phyloP scores from a whole-genome alignment of 345 rosid species.

The Salix suchowensis region DNA sequence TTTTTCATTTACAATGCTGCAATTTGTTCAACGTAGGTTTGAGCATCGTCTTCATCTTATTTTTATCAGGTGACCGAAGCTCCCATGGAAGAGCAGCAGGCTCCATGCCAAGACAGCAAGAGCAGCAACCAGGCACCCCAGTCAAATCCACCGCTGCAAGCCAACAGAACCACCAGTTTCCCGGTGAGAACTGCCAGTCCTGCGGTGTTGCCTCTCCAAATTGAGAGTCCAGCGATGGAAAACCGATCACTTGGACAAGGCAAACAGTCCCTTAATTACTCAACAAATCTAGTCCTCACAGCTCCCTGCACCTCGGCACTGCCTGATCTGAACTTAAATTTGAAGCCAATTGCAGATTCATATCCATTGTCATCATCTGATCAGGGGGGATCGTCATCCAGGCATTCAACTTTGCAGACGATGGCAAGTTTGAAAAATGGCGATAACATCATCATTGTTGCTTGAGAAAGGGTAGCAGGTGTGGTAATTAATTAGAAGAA shows the following conservation, averaged over 20 bases:
- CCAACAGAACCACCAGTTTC: slow-evolving; percentile 22
- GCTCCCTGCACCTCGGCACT: slow-evolving; percentile 19
- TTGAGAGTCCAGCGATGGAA: slow-evolving; percentile 32
- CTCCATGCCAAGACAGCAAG: slow-evolving; percentile 31
- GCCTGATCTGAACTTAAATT: slow-evolving; percentile 38
- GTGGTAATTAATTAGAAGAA: slow-evolving; percentile 28
- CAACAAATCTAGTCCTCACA: slow-evolving; percentile 23
- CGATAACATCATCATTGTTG: slow-evolving; percentile 64
- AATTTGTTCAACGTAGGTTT: neutral
- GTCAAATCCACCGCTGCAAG: slow-evolving; percentile 23
- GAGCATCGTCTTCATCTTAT: neutral
- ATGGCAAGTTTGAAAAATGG: slow-evolving; percentile 52
- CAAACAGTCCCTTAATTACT: slow-evolving; percentile 14
- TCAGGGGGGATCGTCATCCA: slow-evolving; percentile 40
- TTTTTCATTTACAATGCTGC: neutral
- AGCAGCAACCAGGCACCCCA: slow-evolving; percentile 14
- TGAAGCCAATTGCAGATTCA: slow-evolving; percentile 23
- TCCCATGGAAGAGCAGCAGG: slow-evolving; percentile 51
- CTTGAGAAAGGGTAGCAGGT: slow-evolving; percentile 25
- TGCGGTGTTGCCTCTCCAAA: slow-evolving; percentile 24
- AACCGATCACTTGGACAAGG: slow-evolving; percentile 19
- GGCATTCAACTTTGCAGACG: slow-evolving; percentile 45
- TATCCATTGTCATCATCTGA: slow-evolving; percentile 49
- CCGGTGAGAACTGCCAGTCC: slow-evolving; percentile 15
- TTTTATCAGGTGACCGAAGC: slow-evolving; percentile 45